Evolutionary conservation across 2,329 filamentous ascomycete species (phyloP), one percentile per base, ranked within the genome.

Genomic region (Claviceps capensis): DNA sequence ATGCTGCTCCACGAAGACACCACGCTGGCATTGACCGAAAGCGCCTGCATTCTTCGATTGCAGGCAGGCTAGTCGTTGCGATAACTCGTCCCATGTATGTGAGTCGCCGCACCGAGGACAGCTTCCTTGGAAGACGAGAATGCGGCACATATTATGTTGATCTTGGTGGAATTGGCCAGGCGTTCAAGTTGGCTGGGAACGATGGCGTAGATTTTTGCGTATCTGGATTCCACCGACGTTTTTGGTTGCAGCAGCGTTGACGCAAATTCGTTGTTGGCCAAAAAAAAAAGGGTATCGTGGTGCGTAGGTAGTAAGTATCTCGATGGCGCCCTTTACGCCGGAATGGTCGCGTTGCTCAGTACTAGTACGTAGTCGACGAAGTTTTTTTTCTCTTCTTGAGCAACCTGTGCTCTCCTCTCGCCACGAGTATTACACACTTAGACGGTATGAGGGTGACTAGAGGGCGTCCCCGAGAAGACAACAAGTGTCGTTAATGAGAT

Each of bases 31-130:
- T 47, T 67, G 61, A 42, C 73, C 73, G 51, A 76, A 75, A 11
- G 57, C 57, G 47, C 69, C 72, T 22, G 65, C 66, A 61, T 76
- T 76, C 58, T 76, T 76, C 40, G 73, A 72, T 55, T 74, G 67
- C 48, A 76, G 68, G 52, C 73, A 76, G 7, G 69, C 71, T 2
- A 76, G 65, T 56, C 71, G 62, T 58, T 75, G 72, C 13, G 67
- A 63, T 19, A 75, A 64, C 8, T 74, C 69, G 26, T 67, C 61
- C 72, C 73, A 72, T 16, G 64, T 69, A 50, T 72, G 67, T 45
- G 54, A 57, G 5, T 66, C 61, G 42, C 60, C 64, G 60, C 73
- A 76, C 47, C 63, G 64, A 40, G 69, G 69, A 62, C 73, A 76
- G 42, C 61, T 59, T 47, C 73, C 73, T 41, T 60, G 59, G 58